Conservation (phyloP, 345 rosid species). For the Dovyalis caffra region DNA sequence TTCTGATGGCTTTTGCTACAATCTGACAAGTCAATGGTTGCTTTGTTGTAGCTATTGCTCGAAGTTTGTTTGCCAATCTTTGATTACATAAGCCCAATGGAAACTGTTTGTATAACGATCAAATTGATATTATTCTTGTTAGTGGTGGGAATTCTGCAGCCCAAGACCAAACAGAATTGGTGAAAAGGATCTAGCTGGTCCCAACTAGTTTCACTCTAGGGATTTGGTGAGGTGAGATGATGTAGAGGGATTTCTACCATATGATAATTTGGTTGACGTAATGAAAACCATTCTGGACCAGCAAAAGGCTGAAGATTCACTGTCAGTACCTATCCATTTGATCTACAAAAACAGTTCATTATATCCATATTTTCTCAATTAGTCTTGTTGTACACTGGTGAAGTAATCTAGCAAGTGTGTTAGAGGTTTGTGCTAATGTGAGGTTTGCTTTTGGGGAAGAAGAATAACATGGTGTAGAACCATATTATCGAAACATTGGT, state of each 20-base stretch:
- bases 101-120: neutral
- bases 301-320: neutral
- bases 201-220: neutral
- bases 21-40: neutral
- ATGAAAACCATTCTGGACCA: neutral
- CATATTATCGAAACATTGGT: neutral
- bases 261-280: neutral
- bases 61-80: neutral
- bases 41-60: neutral
- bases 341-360: neutral
- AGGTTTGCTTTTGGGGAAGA: neutral
- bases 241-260: neutral
- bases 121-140: neutral
- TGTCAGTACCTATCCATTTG: neutral
- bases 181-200: neutral
- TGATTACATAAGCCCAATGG: neutral
- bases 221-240: neutral
- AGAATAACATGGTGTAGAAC: neutral
- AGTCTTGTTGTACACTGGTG: neutral
- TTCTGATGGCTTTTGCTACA: neutral
- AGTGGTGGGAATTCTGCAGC: neutral
- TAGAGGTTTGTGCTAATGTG: neutral
- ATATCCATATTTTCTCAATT: neutral
- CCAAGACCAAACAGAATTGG: neutral
- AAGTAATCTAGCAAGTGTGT: neutral